Conservation (phyloP, 2,329 filamentous ascomycete species). For the Juglanconis oblonga region DNA sequence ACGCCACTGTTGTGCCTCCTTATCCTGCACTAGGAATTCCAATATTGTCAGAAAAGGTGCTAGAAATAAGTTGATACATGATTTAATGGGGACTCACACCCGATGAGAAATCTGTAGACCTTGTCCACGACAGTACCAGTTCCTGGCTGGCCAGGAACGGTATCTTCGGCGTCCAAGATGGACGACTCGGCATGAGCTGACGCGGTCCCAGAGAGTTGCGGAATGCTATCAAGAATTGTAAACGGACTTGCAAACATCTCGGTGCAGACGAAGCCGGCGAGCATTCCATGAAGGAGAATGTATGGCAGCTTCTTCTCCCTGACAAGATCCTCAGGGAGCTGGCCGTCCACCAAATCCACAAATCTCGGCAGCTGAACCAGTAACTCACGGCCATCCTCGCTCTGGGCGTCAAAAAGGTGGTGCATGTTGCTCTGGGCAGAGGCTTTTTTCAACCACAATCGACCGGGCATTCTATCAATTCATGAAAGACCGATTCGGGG, state of each 20-base stretch:
- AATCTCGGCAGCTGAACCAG: not conserved
- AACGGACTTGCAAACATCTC: not conserved
- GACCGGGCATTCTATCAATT: slow-evolving; percentile 1
- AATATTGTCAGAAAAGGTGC: not conserved
- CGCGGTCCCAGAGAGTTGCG: not conserved
- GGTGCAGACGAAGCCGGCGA: not conserved
- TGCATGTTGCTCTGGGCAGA: not conserved
- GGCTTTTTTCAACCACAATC: not conserved
- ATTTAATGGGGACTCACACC: not conserved
- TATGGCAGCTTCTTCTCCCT: slow-evolving; percentile 2
- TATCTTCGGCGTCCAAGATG: not conserved
- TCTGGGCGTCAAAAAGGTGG: not conserved
- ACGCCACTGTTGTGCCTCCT: not conserved
- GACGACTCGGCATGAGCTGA: not conserved
- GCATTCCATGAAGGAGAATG: not conserved
- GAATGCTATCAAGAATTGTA: not conserved
- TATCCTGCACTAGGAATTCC: not conserved
- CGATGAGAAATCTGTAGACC: not conserved
- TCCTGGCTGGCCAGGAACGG: not conserved
- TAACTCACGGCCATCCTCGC: not conserved
- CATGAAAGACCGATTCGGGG: not conserved
- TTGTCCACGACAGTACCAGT: not conserved
- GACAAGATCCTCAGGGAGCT: not conserved
- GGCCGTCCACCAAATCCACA: not conserved
- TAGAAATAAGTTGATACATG: not conserved